Base-by-base conservation (phyloP, 768 basidiomycete species). In the Termitomyces titanicus region DNA sequence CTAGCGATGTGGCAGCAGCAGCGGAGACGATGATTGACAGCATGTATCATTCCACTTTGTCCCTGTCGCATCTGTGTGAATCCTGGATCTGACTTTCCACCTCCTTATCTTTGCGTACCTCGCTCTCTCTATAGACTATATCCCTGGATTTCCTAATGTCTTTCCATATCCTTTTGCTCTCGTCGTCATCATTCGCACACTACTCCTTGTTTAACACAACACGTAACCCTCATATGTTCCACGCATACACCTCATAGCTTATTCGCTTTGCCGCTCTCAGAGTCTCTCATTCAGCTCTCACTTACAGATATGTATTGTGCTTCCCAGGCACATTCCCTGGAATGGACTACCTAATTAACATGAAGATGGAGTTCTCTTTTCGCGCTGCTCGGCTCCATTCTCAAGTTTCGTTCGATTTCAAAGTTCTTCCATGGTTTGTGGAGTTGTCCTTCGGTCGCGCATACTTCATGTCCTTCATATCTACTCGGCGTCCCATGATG, bases 1-100 rank as follows among this genome's bases (percentile, higher is more conserved):
- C 74, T 93, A 46, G 89, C 91, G 18, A 69, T 89, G 53, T 91
- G 84, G 78, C 88, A 91, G 68, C 88, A 87, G 64, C 88, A 86
- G 65, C 84, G 81, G 62, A 77, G 84, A 64, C 76, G 77, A 66
- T 83, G 70, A 77, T 66, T 48, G 51, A 54, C 38, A 46, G 42
- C 33, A 15, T 44, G 43, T 25, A 25, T 8, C 13, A 18, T 34
- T 17, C 18, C 17, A 34, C 22, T 13, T 1, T 49, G 17, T 25
- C 35, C 15, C 50, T 52, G 24, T 42, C 51, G 51, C 35, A 35
- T 51, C 40, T 51, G 33, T 39, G 7, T 51, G 40, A 29, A 44
- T 51, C 40, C 34, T 44, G 46, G 48, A 58, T 54, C 37, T 54
- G 55, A 43, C 43, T 54, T 57, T 47, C 40, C 47, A 43, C 56